Conservation (phyloP, 2,329 filamentous ascomycete genomes). For the Dryadomyces quercus-mongolicae region DNA sequence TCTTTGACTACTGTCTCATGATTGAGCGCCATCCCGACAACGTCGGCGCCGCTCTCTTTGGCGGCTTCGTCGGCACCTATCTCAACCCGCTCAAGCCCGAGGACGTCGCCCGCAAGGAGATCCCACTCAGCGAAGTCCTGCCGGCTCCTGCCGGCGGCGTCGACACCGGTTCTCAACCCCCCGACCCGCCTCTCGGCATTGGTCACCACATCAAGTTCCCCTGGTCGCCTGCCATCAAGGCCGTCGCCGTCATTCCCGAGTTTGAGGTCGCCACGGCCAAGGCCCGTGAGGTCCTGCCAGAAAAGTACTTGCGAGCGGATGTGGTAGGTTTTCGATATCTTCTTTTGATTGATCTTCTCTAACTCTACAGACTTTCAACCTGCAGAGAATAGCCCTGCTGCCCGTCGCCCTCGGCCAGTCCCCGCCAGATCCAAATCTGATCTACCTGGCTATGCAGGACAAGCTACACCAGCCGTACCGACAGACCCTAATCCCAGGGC, state of each 20-base stretch:
- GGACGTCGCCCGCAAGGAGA: conserved; percentile 82
- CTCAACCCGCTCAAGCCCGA: conserved; percentile 83
- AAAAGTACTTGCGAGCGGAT: conserved; percentile 66
- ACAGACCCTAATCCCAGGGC: conserved; percentile 77
- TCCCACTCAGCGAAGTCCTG: conserved; percentile 86
- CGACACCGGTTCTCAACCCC: conserved; percentile 78
- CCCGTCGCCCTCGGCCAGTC: conserved; percentile 82
- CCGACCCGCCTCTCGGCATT: conserved; percentile 81
- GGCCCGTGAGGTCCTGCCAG: conserved; percentile 74
- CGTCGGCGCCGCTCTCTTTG: conserved; percentile 87
- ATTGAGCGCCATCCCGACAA: conserved; percentile 91
- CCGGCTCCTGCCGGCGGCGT: conserved; percentile 81
- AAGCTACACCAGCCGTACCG: conserved; percentile 96
- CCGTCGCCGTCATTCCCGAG: conserved; percentile 87
- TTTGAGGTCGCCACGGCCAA: conserved; percentile 94
- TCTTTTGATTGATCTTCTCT: neutral
- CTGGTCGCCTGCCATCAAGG: conserved; percentile 92
- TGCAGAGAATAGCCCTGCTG: conserved; percentile 84
- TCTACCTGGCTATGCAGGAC: conserved; percentile 97
- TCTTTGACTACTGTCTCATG: conserved; percentile 97
- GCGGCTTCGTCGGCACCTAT: conserved; percentile 94
- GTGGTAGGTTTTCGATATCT: conserved; percentile 45
- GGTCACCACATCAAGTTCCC: conserved; percentile 93
- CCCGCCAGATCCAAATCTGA: conserved; percentile 83
- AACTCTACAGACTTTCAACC: conserved; percentile 61